Evolutionary conservation across 1,284 basidiomycete genomes (phyloP), one percentile per base, ranked within the genome.

Genomic region (Peniophora sp.): DNA sequence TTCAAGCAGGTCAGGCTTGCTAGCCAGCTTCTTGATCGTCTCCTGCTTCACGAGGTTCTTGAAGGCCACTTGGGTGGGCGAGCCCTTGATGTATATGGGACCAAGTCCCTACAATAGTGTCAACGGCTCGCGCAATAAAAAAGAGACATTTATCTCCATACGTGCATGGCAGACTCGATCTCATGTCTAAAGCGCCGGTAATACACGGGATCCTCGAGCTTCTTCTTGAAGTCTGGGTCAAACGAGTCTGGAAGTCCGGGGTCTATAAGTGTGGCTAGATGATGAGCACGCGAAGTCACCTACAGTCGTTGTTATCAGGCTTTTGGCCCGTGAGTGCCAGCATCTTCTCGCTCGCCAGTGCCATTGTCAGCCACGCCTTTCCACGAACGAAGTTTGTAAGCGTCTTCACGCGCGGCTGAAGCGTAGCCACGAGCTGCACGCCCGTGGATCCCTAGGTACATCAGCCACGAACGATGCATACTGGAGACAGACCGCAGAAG

Each of bases 1-100:
- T 44, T 83, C 76, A 3, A 76, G 73, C 51, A 85, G 81, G 70
- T 74, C 74, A 2, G 80, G 81, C 59, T 76, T 81, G 57, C 74
- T 75, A 8, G 66, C 69, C 3, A 85, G 65, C 53, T 74, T 76
- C 53, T 71, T 61, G 20, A 65, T 53, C 79, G 84, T 84, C 24
- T 69, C 65, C 46, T 70, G 65, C 32, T 61, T 66, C 59, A 83
- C 77, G 0, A 61, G 59, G 3, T 58, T 62, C 17, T 65, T 65
- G 0, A 69, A 75, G 9, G 56, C 63, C 25, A 64, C 56, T 57
- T 80, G 75, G 52, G 74, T 58, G 11, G 67, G 65, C 19, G 65
- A 72, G 22, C 70, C 74, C 27, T 43, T 35, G 32, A 48, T 3
- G 36, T 8, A 22, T 45, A 16, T 9, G 9, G 44, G 22, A 25